These are phyloP conservation scores for Pichia ethanolica DNA, from an alignment of 805 yeast genomes.

Conservation along the genomic window DNA sequence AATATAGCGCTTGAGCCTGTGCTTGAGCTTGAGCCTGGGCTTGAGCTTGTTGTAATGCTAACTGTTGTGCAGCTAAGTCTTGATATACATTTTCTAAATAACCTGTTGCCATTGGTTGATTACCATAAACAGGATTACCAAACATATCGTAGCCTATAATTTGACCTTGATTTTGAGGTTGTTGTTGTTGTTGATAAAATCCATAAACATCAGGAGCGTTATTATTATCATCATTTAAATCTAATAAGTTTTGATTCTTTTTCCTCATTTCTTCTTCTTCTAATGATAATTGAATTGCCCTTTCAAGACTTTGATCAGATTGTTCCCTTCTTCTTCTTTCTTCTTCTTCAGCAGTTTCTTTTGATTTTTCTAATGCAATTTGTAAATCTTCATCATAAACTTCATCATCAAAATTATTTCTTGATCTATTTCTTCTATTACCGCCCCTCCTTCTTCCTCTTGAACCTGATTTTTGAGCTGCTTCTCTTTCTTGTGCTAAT, in stretches of 20 bases:
- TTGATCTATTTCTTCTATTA: constrained; percentile 18
- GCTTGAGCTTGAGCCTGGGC: constrained; percentile 3
- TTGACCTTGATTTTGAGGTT: constrained; percentile 19
- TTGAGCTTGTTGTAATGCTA: constrained; percentile 9
- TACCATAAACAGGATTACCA: constrained; percentile 56
- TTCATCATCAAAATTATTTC: constrained; percentile 22
- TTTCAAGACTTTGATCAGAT: constrained; percentile 54
- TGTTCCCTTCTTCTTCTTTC: constrained; percentile 48
- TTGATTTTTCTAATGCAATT: constrained; percentile 73
- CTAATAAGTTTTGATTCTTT: constrained; percentile 44
- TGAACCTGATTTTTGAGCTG: constrained; percentile 19
- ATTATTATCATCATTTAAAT: constrained; percentile 37
- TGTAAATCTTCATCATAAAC: constrained; percentile 71
- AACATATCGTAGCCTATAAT: constrained; percentile 47
- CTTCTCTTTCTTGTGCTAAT: constrained; percentile 58
- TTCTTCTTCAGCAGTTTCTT: constrained; percentile 78
- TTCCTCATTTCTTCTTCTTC: constrained; percentile 70
- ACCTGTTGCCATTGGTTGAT: constrained; percentile 48
- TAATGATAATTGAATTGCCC: constrained; percentile 61
- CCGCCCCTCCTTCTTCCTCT: constrained; percentile 29
- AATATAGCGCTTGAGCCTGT: constrained; percentile 18
- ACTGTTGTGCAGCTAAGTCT: constrained; percentile 18
- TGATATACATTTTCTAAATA: constrained; percentile 40
- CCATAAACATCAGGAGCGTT: constrained; percentile 24
- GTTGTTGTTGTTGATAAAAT: constrained; percentile 17